phyloP scores from a whole-genome alignment of 257 asterid genomes.

The Plantago major region DNA sequence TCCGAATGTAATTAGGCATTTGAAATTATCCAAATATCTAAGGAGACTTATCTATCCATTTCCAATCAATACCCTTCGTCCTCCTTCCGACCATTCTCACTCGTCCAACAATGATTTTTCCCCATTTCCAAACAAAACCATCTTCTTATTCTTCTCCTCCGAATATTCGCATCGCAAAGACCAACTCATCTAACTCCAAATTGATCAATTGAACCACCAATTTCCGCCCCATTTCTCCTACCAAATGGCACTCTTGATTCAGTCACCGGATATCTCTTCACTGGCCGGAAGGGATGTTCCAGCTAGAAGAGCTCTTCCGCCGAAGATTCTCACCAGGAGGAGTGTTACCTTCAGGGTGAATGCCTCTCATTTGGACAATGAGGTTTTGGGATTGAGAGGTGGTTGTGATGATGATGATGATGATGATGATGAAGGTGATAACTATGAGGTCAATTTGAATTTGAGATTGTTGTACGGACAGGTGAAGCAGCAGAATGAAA shows the following conservation, averaged over 20 bases:
- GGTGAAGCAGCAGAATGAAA: constrained; percentile 40
- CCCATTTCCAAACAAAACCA: constrained; percentile 28
- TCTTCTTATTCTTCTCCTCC: constrained; percentile 26
- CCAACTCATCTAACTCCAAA: constrained; percentile 11
- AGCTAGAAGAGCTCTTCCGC: constrained; percentile 11
- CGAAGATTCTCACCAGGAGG: constrained; percentile 19
- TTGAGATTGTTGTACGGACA: constrained; percentile 45
- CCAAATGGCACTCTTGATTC: constrained; percentile 33
- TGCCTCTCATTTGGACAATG: constrained; percentile 52
- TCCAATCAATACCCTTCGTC: no score
- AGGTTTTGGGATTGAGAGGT: constrained; percentile 37
- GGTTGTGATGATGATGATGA: not conserved
- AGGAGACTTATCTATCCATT: no score
- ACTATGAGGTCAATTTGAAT: constrained; percentile 27
- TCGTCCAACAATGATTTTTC: constrained; percentile 21
- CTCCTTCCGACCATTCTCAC: constrained; percentile 19
- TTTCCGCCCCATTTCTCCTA: not conserved
- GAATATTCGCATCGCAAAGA: constrained; percentile 43
- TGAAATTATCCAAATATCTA: no score
- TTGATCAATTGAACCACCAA: not conserved
- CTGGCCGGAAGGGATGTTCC: constrained; percentile 25
- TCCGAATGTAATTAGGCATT: no score
- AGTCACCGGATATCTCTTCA: constrained; percentile 32
- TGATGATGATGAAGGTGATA: not conserved
- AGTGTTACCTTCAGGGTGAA: constrained; percentile 34